Conservation (phyloP, 1,284 basidiomycete species). For the Leccinum fallax region DNA sequence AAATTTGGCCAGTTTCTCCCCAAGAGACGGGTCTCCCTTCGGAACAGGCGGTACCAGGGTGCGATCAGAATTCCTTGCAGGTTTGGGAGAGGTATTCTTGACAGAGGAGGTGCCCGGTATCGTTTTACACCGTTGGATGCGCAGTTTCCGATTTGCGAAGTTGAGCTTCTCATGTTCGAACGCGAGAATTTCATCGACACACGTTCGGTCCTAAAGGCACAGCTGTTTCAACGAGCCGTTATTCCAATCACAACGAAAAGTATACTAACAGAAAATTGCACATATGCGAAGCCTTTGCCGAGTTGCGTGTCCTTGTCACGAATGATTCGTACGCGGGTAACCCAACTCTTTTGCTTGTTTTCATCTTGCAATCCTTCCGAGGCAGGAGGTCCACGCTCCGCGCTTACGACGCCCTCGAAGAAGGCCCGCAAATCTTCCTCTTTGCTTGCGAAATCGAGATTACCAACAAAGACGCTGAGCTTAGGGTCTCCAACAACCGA, state of each 20-base stretch:
- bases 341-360: constrained; percentile 58
- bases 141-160: constrained; percentile 87
- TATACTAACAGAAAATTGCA: constrained; percentile 78
- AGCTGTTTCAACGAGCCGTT: constrained; percentile 4
- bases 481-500: constrained; percentile 64
- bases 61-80: constrained; percentile 11
- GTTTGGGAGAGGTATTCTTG: constrained; percentile 19
- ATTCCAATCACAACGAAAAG: background rate
- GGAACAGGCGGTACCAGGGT: constrained; percentile 44
- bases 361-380: constrained; percentile 30
- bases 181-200: constrained; percentile 87
- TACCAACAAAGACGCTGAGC: constrained; percentile 88
- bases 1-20: constrained; percentile 72
- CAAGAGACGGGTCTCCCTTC: constrained; percentile 80
- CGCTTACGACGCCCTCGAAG: constrained; percentile 79
- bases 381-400: constrained; percentile 67
- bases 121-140: constrained; percentile 83
- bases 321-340: constrained; percentile 84
- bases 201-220: constrained; percentile 71
- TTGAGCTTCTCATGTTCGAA: constrained; percentile 76
- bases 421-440: constrained; percentile 89
- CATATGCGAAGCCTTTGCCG: constrained; percentile 98
- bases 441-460: constrained; percentile 88
- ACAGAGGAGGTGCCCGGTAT: constrained; percentile 37
- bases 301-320: constrained; percentile 92